A percentile compares a stretch with the other conserved stretches of the same genome.
These are phyloP conservation scores for Gaillardinia entomophila DNA, from an alignment of 805 yeast genomes.

Conservation along the genomic window DNA sequence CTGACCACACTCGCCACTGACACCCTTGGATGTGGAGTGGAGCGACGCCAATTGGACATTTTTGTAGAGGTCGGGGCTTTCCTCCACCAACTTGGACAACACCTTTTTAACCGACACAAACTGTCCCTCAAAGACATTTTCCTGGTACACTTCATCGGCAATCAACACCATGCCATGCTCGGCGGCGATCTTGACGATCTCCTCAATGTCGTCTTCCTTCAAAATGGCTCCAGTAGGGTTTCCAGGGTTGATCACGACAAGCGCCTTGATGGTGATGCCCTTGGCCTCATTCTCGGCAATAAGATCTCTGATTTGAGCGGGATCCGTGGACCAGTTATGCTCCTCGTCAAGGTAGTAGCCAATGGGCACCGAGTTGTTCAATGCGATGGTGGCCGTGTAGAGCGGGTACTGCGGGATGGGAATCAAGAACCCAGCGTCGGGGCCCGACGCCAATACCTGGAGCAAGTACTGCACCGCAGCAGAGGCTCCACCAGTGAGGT, in stretches of 20 bases:
- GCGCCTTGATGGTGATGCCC: slow-evolving; percentile 63
- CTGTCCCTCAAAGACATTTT: slow-evolving; percentile 76
- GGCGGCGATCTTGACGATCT: slow-evolving; percentile 75
- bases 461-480: slow-evolving; percentile 82
- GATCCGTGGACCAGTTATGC: slow-evolving; percentile 78
- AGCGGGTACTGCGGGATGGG: slow-evolving; percentile 99
- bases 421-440: slow-evolving; percentile 70
- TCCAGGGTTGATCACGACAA: slow-evolving; percentile 96
- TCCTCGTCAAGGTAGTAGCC: slow-evolving; percentile 84
- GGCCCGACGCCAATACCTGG: slow-evolving; percentile 62
- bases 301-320: slow-evolving; percentile 53
- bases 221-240: slow-evolving; percentile 95
- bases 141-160: slow-evolving; percentile 98
- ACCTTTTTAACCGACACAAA: slow-evolving; percentile 84
- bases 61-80: slow-evolving; percentile 50
- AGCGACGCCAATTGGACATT: slow-evolving; percentile 85
- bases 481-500: slow-evolving; percentile 91
- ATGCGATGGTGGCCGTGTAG: slow-evolving; percentile 89
- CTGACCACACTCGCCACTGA: slow-evolving; percentile 98
- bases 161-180: slow-evolving; percentile 78
- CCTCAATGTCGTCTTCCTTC: slow-evolving; percentile 56
- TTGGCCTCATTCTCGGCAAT: slow-evolving; percentile 42
- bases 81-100: slow-evolving; percentile 53
- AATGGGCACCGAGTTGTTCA: slow-evolving; percentile 75
- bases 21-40: slow-evolving; percentile 98